Conservation (phyloP, 495 filamentous ascomycete genomes). For the Sabuloglossum arenarium region DNA sequence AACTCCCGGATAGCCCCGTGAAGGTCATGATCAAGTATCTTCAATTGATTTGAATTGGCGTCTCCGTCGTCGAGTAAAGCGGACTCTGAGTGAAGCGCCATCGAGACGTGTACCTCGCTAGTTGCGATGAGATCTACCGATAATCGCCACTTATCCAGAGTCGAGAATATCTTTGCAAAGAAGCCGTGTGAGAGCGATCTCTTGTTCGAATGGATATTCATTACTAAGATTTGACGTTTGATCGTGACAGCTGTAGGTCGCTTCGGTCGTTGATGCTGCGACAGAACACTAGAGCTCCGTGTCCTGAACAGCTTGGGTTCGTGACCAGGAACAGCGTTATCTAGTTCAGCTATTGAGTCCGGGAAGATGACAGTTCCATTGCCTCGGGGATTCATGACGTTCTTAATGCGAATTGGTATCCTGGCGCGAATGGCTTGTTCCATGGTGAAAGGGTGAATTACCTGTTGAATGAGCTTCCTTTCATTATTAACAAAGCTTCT, state of each 20-base stretch:
- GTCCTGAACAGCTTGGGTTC: slow-evolving; percentile 27
- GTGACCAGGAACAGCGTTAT: slow-evolving; percentile 24
- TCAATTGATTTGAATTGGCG: slow-evolving; percentile 34
- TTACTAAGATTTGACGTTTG: slow-evolving; percentile 77
- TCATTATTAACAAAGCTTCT: background rate
- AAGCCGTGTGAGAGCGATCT: slow-evolving; percentile 76
- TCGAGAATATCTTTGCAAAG: slow-evolving; percentile 73
- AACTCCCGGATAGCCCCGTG: slow-evolving; percentile 49
- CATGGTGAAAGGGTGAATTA: slow-evolving; percentile 97
- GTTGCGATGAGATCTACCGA: slow-evolving; percentile 88
- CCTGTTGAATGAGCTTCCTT: slow-evolving; percentile 16
- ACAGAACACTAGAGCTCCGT: slow-evolving; percentile 24
- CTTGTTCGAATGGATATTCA: slow-evolving; percentile 91
- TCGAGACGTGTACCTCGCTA: slow-evolving; percentile 84
- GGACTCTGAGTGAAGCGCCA: slow-evolving; percentile 64
- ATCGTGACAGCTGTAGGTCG: slow-evolving; percentile 87
- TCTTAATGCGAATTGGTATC: slow-evolving; percentile 94
- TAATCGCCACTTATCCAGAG: slow-evolving; percentile 56
- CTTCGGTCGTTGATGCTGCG: slow-evolving; percentile 31
- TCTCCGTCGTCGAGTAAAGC: slow-evolving; percentile 30
- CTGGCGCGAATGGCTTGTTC: slow-evolving; percentile 86
- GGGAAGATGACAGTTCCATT: slow-evolving; percentile 70
- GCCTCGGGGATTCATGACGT: slow-evolving; percentile 83
- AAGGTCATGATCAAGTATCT: slow-evolving; percentile 40
- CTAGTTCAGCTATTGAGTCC: slow-evolving; percentile 24